Evolutionary conservation across 2,329 filamentous ascomycete species (phyloP), one percentile per base, ranked within the genome.

Genomic region (Scedosporium boydii): DNA sequence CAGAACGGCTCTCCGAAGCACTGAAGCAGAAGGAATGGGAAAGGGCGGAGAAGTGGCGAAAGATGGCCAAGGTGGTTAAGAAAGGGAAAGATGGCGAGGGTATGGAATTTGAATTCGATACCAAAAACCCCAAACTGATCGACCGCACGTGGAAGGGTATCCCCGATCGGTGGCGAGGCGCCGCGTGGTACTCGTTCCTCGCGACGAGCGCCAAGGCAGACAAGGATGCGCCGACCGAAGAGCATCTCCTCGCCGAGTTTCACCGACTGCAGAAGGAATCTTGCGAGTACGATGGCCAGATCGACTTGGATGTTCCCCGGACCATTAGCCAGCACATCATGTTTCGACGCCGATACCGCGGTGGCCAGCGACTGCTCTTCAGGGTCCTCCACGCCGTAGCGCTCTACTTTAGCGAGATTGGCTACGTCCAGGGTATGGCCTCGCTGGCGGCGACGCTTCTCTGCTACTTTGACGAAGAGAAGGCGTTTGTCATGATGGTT

Each of bases 351-450:
- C 84, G 95, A 59, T 99, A 99, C 75, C 86, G 91, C 26, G 95
- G 95, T 64, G 95, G 93, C 1, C 93, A 99, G 74, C 85, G 95
- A 53, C 78, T 98, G 14, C 80, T 99, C 2, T 99, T 99, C 75
- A 86, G 95, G 59, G 92, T 98, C 2, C 81, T 99, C 29, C 95
- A 98, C 72, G 89, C 91, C 55, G 85, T 98, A 71, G 93, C 92
- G 18, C 82, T 99, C 10, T 96, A 97, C 73, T 93, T 93, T 66
- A 90, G 91, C 0, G 88, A 90, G 26, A 95, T 90, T 5, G 95
- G 95, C 29, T 99, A 99, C 73, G 95, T 98, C 0, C 95, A 99
- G 75, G 95, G 95, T 61, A 99, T 99, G 95, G 95, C 93, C 16
- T 90, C 92, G 23, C 79, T 98, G 46, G 93, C 91, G 1, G 93